Conservation (phyloP, 2,329 filamentous ascomycete genomes). For the Penicillium sp. region DNA sequence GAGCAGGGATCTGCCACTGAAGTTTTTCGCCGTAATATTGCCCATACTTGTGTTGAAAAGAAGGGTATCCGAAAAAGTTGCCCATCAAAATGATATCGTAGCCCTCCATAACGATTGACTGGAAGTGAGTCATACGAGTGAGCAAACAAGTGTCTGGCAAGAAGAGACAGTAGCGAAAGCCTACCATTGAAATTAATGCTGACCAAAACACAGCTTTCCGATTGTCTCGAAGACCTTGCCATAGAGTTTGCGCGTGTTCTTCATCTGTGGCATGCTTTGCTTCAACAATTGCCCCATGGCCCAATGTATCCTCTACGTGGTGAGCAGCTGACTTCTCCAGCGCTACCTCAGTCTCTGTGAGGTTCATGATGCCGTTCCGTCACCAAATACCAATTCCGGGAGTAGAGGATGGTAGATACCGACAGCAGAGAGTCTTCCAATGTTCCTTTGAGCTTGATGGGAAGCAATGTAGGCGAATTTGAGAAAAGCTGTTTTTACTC, state of each 20-base stretch:
- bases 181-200: slow-evolving; percentile 39
- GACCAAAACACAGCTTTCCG: slow-evolving; percentile 35
- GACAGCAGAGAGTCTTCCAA: not conserved
- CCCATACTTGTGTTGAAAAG: slow-evolving; percentile 43
- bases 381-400: not conserved
- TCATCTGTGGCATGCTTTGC: slow-evolving; percentile 23
- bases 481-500: not conserved
- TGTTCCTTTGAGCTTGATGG: too few relatives aligned
- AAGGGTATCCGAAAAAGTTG: slow-evolving; percentile 50
- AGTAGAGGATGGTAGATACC: not conserved
- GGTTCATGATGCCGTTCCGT: slow-evolving; percentile 6
- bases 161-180: too few relatives aligned
- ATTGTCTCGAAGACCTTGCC: slow-evolving; percentile 19
- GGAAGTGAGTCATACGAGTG: too few relatives aligned
- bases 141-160: too few relatives aligned
- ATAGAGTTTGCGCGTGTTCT: slow-evolving; percentile 19
- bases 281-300: slow-evolving; percentile 22
- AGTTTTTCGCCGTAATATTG: slow-evolving; percentile 11
- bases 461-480: not conserved
- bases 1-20: slow-evolving; percentile 47
- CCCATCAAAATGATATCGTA: slow-evolving; percentile 53
- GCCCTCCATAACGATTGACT: slow-evolving; percentile 52
- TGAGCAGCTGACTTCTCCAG: slow-evolving; percentile 25
- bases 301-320: slow-evolving; percentile 28
- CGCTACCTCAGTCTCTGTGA: slow-evolving; percentile 15